A percentile compares a stretch with the other conserved stretches of the same genome.
These are phyloP conservation scores for Diaporthe citrichinensis DNA, from an alignment of 2,329 filamentous ascomycete genomes.

Conservation along the genomic window DNA sequence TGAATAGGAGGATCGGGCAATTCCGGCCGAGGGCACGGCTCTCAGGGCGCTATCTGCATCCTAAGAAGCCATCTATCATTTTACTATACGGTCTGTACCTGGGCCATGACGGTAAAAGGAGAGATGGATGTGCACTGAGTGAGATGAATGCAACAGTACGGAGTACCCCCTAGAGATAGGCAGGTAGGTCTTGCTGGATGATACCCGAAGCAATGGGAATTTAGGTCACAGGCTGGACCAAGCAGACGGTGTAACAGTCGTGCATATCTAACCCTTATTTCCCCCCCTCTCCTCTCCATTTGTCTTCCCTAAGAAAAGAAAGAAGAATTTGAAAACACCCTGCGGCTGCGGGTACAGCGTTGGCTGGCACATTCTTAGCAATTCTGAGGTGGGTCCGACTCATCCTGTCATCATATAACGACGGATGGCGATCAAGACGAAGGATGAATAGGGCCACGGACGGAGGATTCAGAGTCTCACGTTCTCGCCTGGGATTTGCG, in stretches of 20 bases:
- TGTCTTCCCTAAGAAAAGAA: not conserved
- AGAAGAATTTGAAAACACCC: not conserved
- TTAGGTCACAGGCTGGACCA: not conserved
- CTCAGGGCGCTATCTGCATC: not conserved
- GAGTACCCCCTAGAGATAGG: not conserved
- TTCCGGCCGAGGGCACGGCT: not conserved
- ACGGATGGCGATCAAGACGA: conserved; percentile 12
- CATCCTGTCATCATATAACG: conserved; percentile 25
- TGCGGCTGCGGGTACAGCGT: not conserved
- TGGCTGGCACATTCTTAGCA: conserved; percentile 14
- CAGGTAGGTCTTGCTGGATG: not conserved
- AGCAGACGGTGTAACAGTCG: not conserved
- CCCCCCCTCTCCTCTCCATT: not conserved
- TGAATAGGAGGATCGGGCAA: not conserved
- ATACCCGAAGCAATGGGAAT: not conserved
- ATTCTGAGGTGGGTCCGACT: not conserved
- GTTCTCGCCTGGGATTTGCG: conserved; percentile 31
- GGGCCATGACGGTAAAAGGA: not conserved
- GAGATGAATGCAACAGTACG: not conserved
- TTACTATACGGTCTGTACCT: conserved; percentile 4
- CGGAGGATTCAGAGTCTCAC: conserved; percentile 30
- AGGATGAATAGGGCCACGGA: conserved; percentile 32
- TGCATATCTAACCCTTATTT: not conserved
- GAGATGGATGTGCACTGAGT: not conserved
- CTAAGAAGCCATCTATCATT: not conserved